Evolutionary conservation across 2,329 filamentous ascomycete genomes (phyloP).

Genomic region (Apiospora phragmitis): DNA sequence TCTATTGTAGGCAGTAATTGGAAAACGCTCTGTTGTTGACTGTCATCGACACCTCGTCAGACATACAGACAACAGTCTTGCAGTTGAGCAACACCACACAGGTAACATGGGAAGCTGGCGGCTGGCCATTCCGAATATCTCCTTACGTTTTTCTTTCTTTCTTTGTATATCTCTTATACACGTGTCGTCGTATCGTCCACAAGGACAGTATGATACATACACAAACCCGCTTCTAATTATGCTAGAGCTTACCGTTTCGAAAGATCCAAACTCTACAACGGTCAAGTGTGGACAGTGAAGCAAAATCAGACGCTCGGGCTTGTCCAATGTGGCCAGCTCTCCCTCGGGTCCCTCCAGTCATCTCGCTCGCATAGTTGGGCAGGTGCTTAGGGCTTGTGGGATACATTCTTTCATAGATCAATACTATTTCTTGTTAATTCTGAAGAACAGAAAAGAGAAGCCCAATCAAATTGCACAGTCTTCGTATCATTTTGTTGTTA

Average conservation of each 20-base stretch:
- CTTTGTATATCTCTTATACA: background rate
- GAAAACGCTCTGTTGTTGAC: background rate
- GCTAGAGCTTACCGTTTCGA: conserved; percentile 66
- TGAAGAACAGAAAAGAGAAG: no score
- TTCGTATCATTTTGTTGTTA: background rate
- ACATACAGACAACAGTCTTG: background rate
- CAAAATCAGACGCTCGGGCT: conserved; percentile 49
- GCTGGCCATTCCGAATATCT: background rate
- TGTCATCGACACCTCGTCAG: background rate
- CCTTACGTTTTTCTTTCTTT: background rate
- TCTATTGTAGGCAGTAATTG: background rate
- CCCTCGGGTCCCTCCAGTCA: conserved; percentile 15
- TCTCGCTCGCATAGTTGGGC: conserved; percentile 20
- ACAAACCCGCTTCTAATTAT: conserved; percentile 54
- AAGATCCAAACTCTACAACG: conserved; percentile 43
- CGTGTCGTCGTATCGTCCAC: background rate
- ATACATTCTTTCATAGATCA: conserved; percentile 19
- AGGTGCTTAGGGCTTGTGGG: conserved; percentile 27
- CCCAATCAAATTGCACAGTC: background rate
- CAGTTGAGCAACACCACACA: background rate
- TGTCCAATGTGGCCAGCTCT: conserved; percentile 13
- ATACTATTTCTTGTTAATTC: background rate
- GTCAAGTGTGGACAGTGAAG: conserved; percentile 71
- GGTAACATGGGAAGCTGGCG: background rate
- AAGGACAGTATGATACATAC: background rate